Evolutionary conservation across 2,329 filamentous ascomycete species (phyloP).

Genomic region (Colletotrichum karsti): DNA sequence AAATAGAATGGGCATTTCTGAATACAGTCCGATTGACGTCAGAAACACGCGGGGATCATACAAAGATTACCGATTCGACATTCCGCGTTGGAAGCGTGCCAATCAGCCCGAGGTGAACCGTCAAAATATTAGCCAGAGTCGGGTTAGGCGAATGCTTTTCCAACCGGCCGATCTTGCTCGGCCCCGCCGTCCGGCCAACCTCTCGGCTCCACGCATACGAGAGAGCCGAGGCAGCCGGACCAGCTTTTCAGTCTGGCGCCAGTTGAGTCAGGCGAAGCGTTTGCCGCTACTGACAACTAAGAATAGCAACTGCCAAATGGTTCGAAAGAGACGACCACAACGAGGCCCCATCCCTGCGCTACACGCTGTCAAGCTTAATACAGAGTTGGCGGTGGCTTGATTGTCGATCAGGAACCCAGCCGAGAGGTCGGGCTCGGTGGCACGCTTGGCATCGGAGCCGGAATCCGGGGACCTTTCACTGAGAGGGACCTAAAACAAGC

Average conservation of each 20-base stretch:
- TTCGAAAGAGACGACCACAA: too few relatives aligned
- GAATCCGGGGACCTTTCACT: too few relatives aligned
- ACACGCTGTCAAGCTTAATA: too few relatives aligned
- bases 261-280: not conserved
- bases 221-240: not conserved
- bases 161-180: constrained; percentile 3
- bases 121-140: not conserved
- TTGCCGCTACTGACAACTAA: not conserved
- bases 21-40: constrained; percentile 4
- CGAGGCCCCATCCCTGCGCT: too few relatives aligned
- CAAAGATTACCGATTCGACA: not conserved
- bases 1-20: too few relatives aligned
- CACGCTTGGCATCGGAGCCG: too few relatives aligned
- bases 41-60: constrained; percentile 10
- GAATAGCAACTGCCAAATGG: not conserved
- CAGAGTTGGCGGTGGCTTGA: too few relatives aligned
- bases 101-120: not conserved
- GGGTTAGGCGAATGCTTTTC: not conserved
- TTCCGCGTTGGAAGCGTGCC: not conserved
- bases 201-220: not conserved
- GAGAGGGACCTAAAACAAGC: too few relatives aligned
- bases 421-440: too few relatives aligned
- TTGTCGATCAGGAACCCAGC: too few relatives aligned
- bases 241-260: not conserved
- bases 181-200: constrained; percentile 8